Evolutionary conservation across 1,139 yeast genomes (phyloP), one percentile per base, ranked within the genome.

Genomic region (Debaryomyces psychrophilus): DNA sequence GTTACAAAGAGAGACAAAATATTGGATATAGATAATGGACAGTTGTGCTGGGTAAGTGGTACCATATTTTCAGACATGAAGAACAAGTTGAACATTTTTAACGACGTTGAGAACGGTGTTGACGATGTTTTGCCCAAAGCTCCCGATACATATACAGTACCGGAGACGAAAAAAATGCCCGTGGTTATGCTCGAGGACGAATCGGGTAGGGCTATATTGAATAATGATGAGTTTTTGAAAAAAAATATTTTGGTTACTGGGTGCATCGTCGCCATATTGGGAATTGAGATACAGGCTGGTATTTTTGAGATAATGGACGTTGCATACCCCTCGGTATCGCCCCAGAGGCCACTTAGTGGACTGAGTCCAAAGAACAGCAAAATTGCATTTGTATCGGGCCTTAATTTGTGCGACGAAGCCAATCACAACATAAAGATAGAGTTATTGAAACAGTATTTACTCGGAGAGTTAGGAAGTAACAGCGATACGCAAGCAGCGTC

Each of bases 151-250:
- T 76, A 76, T 50, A 53, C 64, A n/a, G 37, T 35, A 7, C 23
- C 33, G 2, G 64, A 57, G 12, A 58, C 52, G 2, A 58, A 58
- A 1, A 60, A 55, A 3, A 50, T 51, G 36, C 79, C 76, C 1
- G 71, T 83, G 17, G 89, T 88, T 18, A 81, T 85, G 85, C 64
- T 95, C 37, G 99, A 93, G 64, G 99, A 95, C 65, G 98, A 92
- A 60, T 84, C 93, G 43, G 99, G 99, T 4, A 73, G 99, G 42
- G 85, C 95, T 8, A 65, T 82, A 25, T 69, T 93, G 27, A 82
- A 81, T 42, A 95, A 96, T 27, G 85, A 82, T 29, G 72, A 77
- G 15, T 69, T 84, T 43, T 71, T 76, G 47, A 51, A 56, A 48
- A 56, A 68, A 55, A 55, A 80, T 63, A 65, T 77, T 3, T 70